A percentile compares a stretch with the other conserved stretches of the same genome.
These are phyloP conservation scores for Tolypocladium inflatum DNA, from an alignment of 2,329 filamentous ascomycete species.

Conservation along the genomic window DNA sequence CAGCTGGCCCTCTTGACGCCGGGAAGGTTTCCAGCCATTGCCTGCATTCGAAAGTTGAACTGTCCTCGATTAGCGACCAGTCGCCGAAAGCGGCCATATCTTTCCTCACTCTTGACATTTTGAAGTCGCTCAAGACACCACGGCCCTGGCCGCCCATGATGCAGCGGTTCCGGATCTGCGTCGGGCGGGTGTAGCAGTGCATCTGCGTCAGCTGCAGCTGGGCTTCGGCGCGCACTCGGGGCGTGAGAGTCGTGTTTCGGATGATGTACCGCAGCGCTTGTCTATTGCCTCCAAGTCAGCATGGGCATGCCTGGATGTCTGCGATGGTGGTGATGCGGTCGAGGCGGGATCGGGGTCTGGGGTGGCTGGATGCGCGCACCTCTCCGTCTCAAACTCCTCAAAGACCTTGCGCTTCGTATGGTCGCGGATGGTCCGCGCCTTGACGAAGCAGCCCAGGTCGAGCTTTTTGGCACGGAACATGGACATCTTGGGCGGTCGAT, in stretches of 20 bases:
- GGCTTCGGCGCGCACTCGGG: slow-evolving; percentile 76
- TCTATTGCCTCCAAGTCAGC: slow-evolving; percentile 34
- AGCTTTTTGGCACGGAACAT: slow-evolving; percentile 87
- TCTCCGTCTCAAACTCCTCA: slow-evolving; percentile 75
- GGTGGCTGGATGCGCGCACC: slow-evolving; percentile 41
- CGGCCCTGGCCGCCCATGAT: slow-evolving; percentile 82
- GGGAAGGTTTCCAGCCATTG: slow-evolving; percentile 73
- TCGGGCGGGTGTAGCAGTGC: slow-evolving; percentile 90
- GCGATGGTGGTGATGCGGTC: background rate
- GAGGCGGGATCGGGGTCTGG: background rate
- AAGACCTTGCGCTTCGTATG: slow-evolving; percentile 95
- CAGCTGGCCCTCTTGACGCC: slow-evolving; percentile 96
- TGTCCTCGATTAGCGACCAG: slow-evolving; percentile 30
- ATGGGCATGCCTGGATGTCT: background rate
- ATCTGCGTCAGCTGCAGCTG: slow-evolving; percentile 90
- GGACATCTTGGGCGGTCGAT: slow-evolving; percentile 48
- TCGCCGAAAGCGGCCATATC: background rate
- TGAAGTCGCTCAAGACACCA: slow-evolving; percentile 88
- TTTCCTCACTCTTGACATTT: slow-evolving; percentile 71
- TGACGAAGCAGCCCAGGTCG: slow-evolving; percentile 80
- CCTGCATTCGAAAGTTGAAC: slow-evolving; percentile 91
- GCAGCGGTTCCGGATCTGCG: slow-evolving; percentile 91
- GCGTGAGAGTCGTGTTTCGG: slow-evolving; percentile 79
- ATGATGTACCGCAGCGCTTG: slow-evolving; percentile 91
- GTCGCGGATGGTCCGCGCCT: slow-evolving; percentile 80